Evolutionary conservation across 495 filamentous ascomycete genomes (phyloP).

Genomic region (Hyphodiscus hymeniophilus): DNA sequence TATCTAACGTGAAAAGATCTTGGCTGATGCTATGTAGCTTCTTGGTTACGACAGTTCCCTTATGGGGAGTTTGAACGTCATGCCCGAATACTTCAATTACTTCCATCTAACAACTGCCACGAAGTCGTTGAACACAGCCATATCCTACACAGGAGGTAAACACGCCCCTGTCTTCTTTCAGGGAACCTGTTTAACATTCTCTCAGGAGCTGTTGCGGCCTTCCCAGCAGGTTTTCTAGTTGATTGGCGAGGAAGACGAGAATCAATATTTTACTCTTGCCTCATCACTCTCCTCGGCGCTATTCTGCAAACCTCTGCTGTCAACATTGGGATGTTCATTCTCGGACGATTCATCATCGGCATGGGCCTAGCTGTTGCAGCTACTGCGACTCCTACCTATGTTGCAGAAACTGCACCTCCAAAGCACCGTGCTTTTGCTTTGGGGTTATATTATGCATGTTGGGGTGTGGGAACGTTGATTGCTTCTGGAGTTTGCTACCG

Average conservation of each 20-base stretch:
- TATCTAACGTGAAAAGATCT: too few relatives aligned
- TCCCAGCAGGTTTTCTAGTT: neutral
- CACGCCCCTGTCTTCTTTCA: too few relatives aligned
- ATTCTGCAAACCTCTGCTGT: constrained; percentile 38
- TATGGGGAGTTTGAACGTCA: constrained; percentile 27
- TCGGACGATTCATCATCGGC: constrained; percentile 34
- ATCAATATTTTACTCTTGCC: constrained; percentile 32
- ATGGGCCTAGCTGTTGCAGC: constrained; percentile 1
- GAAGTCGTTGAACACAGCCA: constrained; percentile 9
- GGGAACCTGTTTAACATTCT: too few relatives aligned
- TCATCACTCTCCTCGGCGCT: constrained; percentile 33
- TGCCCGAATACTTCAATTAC: constrained; percentile 40
- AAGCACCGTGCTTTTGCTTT: constrained; percentile 33
- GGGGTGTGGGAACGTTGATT: constrained; percentile 28
- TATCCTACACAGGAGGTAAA: constrained; percentile 15
- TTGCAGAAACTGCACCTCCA: constrained; percentile 32
- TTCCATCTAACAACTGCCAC: constrained; percentile 32
- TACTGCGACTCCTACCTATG: constrained; percentile 23
- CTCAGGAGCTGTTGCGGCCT: neutral
- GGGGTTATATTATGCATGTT: constrained; percentile 35
- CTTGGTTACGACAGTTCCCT: too few relatives aligned
- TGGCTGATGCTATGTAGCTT: too few relatives aligned
- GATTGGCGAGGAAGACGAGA: constrained; percentile 29
- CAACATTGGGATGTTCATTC: constrained; percentile 35
- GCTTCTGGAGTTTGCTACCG: neutral